Base-by-base conservation (phyloP, 208 protist genomes). In the Trypanosoma cruzi region DNA sequence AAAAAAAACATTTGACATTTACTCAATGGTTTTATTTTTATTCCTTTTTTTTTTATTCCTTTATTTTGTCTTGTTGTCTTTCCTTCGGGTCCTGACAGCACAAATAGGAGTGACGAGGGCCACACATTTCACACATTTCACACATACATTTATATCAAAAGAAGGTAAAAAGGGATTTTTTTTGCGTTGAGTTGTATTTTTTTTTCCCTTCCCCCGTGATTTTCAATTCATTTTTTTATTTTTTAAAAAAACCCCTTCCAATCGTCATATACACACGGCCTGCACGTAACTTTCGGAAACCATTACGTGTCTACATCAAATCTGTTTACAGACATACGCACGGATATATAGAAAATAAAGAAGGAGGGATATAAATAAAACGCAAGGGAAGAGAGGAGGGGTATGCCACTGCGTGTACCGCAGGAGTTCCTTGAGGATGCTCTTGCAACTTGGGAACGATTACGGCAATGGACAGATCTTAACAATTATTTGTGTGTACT, bases 341-440 rank as follows among this genome's bases (percentile, higher is more conserved):
- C 13, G 7, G 50, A n/a, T n/a, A n/a, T n/a, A n/a, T n/a, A n/a
- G n/a, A n/a, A n/a, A n/a, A n/a, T n/a, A n/a, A n/a, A n/a, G n/a
- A n/a, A n/a, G n/a, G n/a, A n/a, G n/a, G n/a, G n/a, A n/a, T n/a
- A n/a, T n/a, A n/a, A n/a, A n/a, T n/a, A n/a, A n/a, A n/a, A n/a
- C n/a, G n/a, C n/a, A n/a, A n/a, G n/a, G n/a, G n/a, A 26, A 16
- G 34, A 61, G 29, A 20, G 28, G 34, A n/a, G 34, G 34, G n/a
- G n/a, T 40, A 58, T 71, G 65, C 55, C 65, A 29, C 28, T 26
- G 13, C 3, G 2, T 10, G 42, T 71, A 24, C 40, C 65, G 34
- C 53, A 63, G 28, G 65, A 71, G 14, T 55, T 74, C 56, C 32
- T 74, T n/a, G 61, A 68, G 52, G 60, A 67, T 48, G 68, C 60